Conservation (phyloP, 2,329 filamentous ascomycete genomes). For the Colletotrichum higginsianum region DNA sequence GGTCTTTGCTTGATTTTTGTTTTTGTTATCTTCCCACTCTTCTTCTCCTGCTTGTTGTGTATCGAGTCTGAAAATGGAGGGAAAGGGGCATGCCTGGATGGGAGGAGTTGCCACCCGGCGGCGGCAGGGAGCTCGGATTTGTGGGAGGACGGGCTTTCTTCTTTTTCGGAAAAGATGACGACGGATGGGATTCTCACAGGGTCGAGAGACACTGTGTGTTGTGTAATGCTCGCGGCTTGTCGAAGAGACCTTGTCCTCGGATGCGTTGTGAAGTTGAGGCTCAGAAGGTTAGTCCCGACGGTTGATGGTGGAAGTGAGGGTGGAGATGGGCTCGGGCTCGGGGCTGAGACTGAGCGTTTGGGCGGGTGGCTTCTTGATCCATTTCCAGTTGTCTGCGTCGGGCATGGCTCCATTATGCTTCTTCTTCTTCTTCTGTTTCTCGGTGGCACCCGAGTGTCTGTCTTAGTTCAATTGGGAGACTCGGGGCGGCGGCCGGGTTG, state of each 20-base stretch:
- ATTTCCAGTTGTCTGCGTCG: neutral
- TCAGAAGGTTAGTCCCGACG: neutral
- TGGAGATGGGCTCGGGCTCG: neutral
- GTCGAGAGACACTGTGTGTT: neutral
- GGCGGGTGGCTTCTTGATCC: neutral
- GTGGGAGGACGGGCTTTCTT: neutral
- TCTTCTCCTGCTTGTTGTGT: neutral
- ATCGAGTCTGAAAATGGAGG: neutral
- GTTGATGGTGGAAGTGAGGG: neutral
- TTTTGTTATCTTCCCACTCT: neutral
- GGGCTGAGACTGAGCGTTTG: neutral
- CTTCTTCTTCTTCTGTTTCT: no score
- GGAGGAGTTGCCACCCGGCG: neutral
- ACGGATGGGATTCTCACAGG: constrained; percentile 4
- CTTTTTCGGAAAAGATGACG: neutral
- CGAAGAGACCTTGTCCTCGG: neutral
- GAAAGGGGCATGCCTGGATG: neutral
- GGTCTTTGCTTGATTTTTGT: constrained; percentile 5
- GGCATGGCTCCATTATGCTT: neutral
- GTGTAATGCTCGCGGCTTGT: neutral
- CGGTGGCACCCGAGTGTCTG: neutral
- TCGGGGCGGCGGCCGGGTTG: neutral
- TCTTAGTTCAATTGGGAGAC: no score
- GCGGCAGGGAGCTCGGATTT: neutral
- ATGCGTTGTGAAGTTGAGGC: neutral